Evolutionary conservation across 108 stramenopile species (phyloP), one percentile per base, ranked within the genome.

Genomic region (Cyclotella kingstonii): DNA sequence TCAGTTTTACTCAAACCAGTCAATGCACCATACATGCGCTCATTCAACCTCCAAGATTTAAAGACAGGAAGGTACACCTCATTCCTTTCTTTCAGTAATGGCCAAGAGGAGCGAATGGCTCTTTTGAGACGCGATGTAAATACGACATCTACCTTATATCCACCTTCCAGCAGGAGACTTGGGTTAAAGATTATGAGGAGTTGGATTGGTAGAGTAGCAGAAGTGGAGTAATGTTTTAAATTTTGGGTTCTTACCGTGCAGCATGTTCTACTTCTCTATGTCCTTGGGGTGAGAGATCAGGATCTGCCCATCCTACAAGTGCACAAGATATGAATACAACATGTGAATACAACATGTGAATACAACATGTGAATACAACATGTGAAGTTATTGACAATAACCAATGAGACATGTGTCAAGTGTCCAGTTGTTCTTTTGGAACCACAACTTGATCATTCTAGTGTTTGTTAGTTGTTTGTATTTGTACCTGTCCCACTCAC

Each of bases 1-100:
- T 87, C 83, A 10, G 76, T 81, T 55, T 98, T 98, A 51, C 78
- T 69, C 38, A 86, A 74, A 14, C 97, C 97, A 14, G 86, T 87
- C 50, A 98, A 60, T 1, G 94, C 91, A 15, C 97, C 97, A 64
- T 98, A 98, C 77, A 84, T 87, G 19, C 96, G 76, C 61, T 97
- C 96, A 64, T 98, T 96, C 28, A 98, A 74, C 26, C 95, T 84
- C 95, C 95, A 98, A 40, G 79, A 78, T 66, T 93, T 91, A 57
- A 89, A 87, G 6, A 95, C 90, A 6, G 97, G 97, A 17, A 91
- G 63, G 78, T 96, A 87, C 3, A 95, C 87, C 78, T 86, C 76
- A 53, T 89, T 85, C 48, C 96, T 53, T 63, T 94, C 95, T 35
- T 82, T 81, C 31, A 96, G 48, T 1, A 98, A 56, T 44, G 94